phyloP scores from a whole-genome alignment of 495 filamentous ascomycete species.

The Podospora bellae-mahoneyi region DNA sequence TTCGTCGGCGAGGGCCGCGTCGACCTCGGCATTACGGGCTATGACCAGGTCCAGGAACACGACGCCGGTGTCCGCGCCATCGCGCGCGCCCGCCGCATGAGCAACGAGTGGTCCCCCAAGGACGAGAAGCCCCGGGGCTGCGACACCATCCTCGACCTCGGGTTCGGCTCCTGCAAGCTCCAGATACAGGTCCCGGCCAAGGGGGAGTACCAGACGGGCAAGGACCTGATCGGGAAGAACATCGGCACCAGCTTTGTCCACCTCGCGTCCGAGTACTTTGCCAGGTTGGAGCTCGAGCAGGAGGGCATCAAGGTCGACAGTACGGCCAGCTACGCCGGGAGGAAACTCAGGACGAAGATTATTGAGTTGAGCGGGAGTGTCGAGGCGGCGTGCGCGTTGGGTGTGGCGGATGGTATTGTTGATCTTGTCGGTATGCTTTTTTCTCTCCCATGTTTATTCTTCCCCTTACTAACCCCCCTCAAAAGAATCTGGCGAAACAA shows the following conservation, averaged over 20 bases:
- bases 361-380: slow-evolving; percentile 93
- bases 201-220: slow-evolving; percentile 62
- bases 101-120: slow-evolving; percentile 45
- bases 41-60: slow-evolving; percentile 89
- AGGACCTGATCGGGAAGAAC: slow-evolving; percentile 86
- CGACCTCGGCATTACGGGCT: slow-evolving; percentile 89
- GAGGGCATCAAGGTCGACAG: slow-evolving; percentile 33
- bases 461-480: not conserved
- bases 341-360: slow-evolving; percentile 72
- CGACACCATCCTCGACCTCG: slow-evolving; percentile 80
- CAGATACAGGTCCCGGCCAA: slow-evolving; percentile 95
- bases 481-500: slow-evolving; percentile 90
- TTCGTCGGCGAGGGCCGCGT: slow-evolving; percentile 95
- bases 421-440: slow-evolving; percentile 80
- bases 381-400: slow-evolving; percentile 91
- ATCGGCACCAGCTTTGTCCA: slow-evolving; percentile 93
- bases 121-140: slow-evolving; percentile 53
- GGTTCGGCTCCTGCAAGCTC: slow-evolving; percentile 85
- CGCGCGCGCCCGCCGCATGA: slow-evolving; percentile 50
- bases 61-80: slow-evolving; percentile 66
- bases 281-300: slow-evolving; percentile 59
- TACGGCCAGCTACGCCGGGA: slow-evolving; percentile 28
- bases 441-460: not conserved
- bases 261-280: slow-evolving; percentile 77
- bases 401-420: slow-evolving; percentile 94